Percentiles rank a stretch among this genome's conserved stretches.
Conservation (phyloP, 116 monocot species). For the Dioscorea cayenensis region DNA sequence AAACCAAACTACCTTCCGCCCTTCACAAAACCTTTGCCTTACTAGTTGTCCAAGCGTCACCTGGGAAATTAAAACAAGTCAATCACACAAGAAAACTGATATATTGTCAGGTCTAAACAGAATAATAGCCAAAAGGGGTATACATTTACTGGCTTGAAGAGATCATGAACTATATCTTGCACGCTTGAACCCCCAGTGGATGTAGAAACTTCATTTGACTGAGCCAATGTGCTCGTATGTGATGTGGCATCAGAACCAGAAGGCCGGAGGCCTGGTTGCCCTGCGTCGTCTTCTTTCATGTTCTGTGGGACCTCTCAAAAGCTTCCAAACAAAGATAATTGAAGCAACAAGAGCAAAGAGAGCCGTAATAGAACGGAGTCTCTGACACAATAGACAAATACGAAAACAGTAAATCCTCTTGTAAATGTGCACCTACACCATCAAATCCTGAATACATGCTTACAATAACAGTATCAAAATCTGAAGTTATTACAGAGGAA, state of each 20-base stretch:
- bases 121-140: neutral
- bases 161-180: conserved; percentile 45
- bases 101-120: neutral
- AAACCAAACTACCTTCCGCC: conserved; percentile 41
- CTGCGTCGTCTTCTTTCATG: conserved; percentile 40
- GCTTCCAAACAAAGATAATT: conserved; percentile 45
- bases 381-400: conserved; percentile 25
- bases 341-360: conserved; percentile 47
- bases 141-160: conserved; percentile 55
- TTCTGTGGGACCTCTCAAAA: conserved; percentile 40
- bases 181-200: conserved; percentile 37
- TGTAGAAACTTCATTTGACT: conserved; percentile 26
- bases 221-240: conserved; percentile 10
- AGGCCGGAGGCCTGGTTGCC: conserved; percentile 11
- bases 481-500: neutral
- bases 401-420: neutral
- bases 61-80: conserved; percentile 26
- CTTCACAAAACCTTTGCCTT: conserved; percentile 48
- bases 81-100: neutral
- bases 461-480: neutral
- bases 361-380: conserved; percentile 36
- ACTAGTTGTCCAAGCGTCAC: conserved; percentile 49
- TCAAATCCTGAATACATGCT: neutral
- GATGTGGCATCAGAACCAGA: conserved; percentile 22
- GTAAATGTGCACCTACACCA: neutral